phyloP scores from a whole-genome alignment of 148 eudicot genomes.

The Fagopyrum homotropicum region DNA sequence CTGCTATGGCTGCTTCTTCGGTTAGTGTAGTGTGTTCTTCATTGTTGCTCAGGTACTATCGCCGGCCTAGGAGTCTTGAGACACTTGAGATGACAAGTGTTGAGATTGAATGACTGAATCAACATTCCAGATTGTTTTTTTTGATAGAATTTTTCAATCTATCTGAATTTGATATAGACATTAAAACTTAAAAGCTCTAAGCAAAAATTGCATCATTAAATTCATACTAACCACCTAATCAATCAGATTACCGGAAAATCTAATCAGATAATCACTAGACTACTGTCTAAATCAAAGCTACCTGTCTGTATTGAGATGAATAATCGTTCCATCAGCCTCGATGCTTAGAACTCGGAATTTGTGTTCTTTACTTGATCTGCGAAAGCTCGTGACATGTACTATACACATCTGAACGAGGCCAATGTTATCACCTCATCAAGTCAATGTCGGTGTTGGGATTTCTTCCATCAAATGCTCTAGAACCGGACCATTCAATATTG shows the following conservation, averaged over 20 bases:
- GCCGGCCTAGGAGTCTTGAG: constrained; percentile 54
- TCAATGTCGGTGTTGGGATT: constrained; percentile 11
- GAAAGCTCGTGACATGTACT: no score
- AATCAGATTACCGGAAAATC: neutral
- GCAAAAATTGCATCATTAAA: neutral
- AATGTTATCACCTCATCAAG: constrained; percentile 6
- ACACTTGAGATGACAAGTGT: constrained; percentile 40
- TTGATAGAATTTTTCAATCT: neutral
- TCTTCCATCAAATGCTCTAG: neutral
- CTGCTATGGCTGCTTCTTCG: constrained; percentile 98
- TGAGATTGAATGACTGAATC: constrained; percentile 30
- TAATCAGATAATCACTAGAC: neutral
- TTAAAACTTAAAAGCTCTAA: neutral
- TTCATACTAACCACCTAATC: neutral
- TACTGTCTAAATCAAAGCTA: neutral
- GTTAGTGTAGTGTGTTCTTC: constrained; percentile 96
- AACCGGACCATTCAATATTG: constrained; percentile 1
- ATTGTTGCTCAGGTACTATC: constrained; percentile 72
- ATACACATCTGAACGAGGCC: neutral
- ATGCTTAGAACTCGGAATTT: neutral
- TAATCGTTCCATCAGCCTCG: neutral
- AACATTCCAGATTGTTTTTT: neutral
- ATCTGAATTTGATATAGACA: neutral
- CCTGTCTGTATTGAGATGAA: neutral
- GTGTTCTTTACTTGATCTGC: neutral